Percentiles rank a stretch among this genome's conserved stretches.
phyloP scores from a whole-genome alignment of 2,329 filamentous ascomycete species.

The Talaromyces sp. region DNA sequence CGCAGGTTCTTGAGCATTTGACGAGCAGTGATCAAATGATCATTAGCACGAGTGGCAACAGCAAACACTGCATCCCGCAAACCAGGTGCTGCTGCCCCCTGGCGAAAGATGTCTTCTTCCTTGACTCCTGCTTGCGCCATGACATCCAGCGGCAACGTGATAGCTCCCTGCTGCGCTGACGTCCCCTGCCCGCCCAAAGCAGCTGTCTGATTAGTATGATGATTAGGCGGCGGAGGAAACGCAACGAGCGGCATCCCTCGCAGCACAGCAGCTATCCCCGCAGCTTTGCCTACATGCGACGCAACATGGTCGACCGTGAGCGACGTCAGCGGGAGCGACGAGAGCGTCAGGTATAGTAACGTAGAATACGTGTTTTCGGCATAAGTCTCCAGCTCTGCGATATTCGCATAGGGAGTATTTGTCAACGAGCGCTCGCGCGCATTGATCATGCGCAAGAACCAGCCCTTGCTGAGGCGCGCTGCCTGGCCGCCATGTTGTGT shows the following conservation, averaged over 20 bases:
- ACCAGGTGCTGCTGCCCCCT: constrained; percentile 70
- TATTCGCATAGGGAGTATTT: constrained; percentile 70
- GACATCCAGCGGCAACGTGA: constrained; percentile 80
- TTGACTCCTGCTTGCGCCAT: constrained; percentile 76
- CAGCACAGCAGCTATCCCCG: constrained; percentile 80
- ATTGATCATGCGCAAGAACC: constrained; percentile 70
- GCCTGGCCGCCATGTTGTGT: constrained; percentile 32
- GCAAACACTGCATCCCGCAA: constrained; percentile 85
- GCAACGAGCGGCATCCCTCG: constrained; percentile 84
- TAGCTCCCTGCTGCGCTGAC: constrained; percentile 51
- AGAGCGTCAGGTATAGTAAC: constrained; percentile 80
- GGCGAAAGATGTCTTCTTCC: constrained; percentile 84
- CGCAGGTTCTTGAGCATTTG: constrained; percentile 82
- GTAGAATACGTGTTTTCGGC: constrained; percentile 94
- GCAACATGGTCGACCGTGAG: constrained; percentile 87
- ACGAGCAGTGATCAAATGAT: constrained; percentile 87
- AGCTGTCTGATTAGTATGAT: constrained; percentile 46
- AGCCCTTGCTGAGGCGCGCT: constrained; percentile 57
- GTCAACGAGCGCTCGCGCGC: constrained; percentile 77
- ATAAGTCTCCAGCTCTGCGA: constrained; percentile 75
- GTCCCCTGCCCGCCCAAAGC: constrained; percentile 34
- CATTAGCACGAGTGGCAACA: constrained; percentile 88
- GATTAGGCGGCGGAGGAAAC: constrained; percentile 59
- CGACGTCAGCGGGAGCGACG: constrained; percentile 70
- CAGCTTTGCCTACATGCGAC: constrained; percentile 90